phyloP scores from a whole-genome alignment of 2,329 filamentous ascomycete genomes.

The Claviceps maximensis region DNA sequence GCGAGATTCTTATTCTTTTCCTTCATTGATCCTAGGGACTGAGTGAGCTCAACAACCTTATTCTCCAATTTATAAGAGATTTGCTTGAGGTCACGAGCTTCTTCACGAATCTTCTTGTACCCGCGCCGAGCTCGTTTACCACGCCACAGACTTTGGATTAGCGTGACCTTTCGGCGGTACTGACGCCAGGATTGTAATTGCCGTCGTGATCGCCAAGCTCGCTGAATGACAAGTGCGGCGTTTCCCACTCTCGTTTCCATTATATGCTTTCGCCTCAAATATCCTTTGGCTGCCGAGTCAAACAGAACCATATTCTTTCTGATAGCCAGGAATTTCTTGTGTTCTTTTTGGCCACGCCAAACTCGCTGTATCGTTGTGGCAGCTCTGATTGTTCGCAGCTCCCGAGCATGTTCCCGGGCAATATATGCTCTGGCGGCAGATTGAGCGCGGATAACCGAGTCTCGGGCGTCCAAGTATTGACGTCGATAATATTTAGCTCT shows the following conservation, averaged over 20 bases:
- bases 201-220: constrained; percentile 71
- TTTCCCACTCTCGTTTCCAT: constrained; percentile 90
- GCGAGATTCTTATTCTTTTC: constrained; percentile 83
- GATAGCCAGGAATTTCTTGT: constrained; percentile 65
- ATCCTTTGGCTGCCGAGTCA: constrained; percentile 85
- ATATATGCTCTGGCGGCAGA: constrained; percentile 63
- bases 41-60: constrained; percentile 97
- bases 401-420: constrained; percentile 64
- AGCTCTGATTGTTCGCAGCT: constrained; percentile 70
- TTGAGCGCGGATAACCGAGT: constrained; percentile 70
- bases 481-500: constrained; percentile 89
- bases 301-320: constrained; percentile 76
- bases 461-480: constrained; percentile 75
- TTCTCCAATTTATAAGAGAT: constrained; percentile 99
- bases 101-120: constrained; percentile 87
- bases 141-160: constrained; percentile 88
- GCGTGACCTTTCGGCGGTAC: constrained; percentile 77
- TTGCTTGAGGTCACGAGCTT: constrained; percentile 95
- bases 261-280: constrained; percentile 77
- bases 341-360: constrained; percentile 86
- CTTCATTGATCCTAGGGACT: constrained; percentile 84
- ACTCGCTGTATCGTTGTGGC: constrained; percentile 91
- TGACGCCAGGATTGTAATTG: constrained; percentile 72
- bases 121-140: constrained; percentile 65
- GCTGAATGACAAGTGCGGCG: constrained; percentile 79